These are phyloP conservation scores for Alopecurus myosuroides DNA, from an alignment of 176 grass and related monocot species.

Conservation along the genomic window DNA sequence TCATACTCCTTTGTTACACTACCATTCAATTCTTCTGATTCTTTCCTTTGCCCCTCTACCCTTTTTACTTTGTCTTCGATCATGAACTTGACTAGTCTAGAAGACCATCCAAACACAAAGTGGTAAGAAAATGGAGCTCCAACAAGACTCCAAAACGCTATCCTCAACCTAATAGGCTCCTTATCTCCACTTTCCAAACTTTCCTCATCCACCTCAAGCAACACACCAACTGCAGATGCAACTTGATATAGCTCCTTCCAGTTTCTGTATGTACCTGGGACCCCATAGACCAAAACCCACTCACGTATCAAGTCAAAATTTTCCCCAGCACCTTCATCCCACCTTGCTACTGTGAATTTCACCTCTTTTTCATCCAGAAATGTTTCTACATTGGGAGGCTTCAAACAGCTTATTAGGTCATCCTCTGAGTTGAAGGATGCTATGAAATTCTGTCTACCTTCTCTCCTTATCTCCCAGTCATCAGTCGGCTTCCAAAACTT, in stretches of 20 bases:
- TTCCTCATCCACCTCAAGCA: constrained; percentile 32
- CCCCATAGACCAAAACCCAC: constrained; percentile 32
- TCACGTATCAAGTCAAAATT: constrained; percentile 13
- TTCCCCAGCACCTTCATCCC: background rate
- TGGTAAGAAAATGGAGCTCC: constrained; percentile 18
- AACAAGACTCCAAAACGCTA: background rate
- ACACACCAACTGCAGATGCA: constrained; percentile 24
- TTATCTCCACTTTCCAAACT: constrained; percentile 22
- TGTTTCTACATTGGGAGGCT: background rate
- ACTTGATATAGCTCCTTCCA: constrained; percentile 44
- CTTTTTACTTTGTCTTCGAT: constrained; percentile 8
- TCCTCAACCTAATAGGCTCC: constrained; percentile 37
- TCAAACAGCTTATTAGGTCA: constrained; percentile 30
- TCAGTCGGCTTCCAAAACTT: constrained; percentile 22
- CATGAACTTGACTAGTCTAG: constrained; percentile 12
- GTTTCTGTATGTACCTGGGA: constrained; percentile 30
- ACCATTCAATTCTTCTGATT: background rate
- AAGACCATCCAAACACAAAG: constrained; percentile 23
- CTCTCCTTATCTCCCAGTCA: constrained; percentile 31
- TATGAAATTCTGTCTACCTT: constrained; percentile 9
- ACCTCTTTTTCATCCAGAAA: constrained; percentile 10
- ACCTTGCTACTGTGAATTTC: constrained; percentile 19
- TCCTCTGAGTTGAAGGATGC: constrained; percentile 26
- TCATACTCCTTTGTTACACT: background rate
- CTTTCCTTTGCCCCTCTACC: background rate